These are phyloP conservation scores for Kwoniella europaea DNA, from an alignment of 768 basidiomycete genomes.

Conservation along the genomic window DNA sequence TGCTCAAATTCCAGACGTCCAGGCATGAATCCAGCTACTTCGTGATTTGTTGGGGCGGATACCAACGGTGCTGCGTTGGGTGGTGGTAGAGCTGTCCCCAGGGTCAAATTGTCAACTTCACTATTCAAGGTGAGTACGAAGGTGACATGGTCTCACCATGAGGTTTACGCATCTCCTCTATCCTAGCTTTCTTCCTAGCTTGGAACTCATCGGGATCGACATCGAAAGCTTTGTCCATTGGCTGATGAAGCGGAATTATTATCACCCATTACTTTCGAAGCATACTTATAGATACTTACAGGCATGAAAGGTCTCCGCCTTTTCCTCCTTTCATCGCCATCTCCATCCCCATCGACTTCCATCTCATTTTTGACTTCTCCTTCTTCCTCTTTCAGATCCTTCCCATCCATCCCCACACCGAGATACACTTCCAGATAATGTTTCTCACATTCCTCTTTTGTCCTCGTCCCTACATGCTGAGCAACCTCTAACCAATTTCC, in stretches of 20 bases:
- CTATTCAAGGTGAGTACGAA: not conserved
- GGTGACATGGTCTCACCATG: conserved; percentile 43
- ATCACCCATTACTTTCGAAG: no score
- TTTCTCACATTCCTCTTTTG: conserved; percentile 88
- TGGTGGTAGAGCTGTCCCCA: conserved; percentile 41
- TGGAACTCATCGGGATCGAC: conserved; percentile 83
- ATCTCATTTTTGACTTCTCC: conserved; percentile 25
- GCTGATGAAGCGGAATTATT: no score
- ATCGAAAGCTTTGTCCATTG: conserved; percentile 63
- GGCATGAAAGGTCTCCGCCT: conserved; percentile 54
- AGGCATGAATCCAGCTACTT: conserved; percentile 89
- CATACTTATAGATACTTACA: conserved; percentile 30
- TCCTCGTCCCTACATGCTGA: conserved; percentile 86
- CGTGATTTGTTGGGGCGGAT: conserved; percentile 84
- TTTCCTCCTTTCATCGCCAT: conserved; percentile 24
- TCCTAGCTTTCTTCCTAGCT: conserved; percentile 81
- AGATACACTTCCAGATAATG: conserved; percentile 86
- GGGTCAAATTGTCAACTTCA: conserved; percentile 50
- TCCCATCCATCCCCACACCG: conserved; percentile 65
- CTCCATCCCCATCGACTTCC: conserved; percentile 6
- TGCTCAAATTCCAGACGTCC: conserved; percentile 98
- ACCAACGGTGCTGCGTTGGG: conserved; percentile 74
- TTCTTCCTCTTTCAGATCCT: conserved; percentile 6
- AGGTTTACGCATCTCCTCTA: conserved; percentile 70
- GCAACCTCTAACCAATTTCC: conserved; percentile 98